Evolutionary conservation across 176 grass and related monocot genomes (phyloP).

Genomic region (Oryza longistaminata): DNA sequence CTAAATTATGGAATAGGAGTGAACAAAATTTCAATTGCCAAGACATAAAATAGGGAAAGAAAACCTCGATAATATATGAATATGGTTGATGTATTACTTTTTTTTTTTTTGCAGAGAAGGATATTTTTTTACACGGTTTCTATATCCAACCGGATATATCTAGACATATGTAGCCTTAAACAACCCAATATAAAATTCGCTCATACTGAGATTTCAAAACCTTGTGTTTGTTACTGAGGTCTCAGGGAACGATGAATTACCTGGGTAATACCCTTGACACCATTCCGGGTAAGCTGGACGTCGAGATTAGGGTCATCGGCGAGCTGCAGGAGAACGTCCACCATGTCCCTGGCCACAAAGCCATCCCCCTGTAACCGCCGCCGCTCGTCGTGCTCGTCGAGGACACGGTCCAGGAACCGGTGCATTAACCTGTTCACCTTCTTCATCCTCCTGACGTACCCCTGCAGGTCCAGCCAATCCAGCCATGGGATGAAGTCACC

Average conservation of each 20-base stretch:
- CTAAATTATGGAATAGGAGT: no score
- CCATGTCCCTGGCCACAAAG: conserved; percentile 61
- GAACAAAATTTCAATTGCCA: no score
- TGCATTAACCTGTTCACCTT: conserved; percentile 47
- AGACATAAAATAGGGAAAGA: no score
- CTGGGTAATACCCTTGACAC: conserved; percentile 70
- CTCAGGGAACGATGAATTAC: background rate
- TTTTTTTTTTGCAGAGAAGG: no score
- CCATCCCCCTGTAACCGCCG: conserved; percentile 30
- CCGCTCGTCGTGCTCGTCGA: conserved; percentile 60
- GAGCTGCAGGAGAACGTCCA: conserved; percentile 66
- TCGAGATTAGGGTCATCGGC: conserved; percentile 53
- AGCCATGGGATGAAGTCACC: conserved; percentile 71
- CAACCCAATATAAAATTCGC: no score
- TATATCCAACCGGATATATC: no score
- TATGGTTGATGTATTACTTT: no score
- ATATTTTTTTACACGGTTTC: no score
- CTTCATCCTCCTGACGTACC: conserved; percentile 76
- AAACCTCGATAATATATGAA: no score
- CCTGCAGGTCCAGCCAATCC: conserved; percentile 60
- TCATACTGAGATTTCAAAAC: no score
- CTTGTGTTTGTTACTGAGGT: no score
- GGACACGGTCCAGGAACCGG: conserved; percentile 61
- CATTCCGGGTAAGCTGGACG: conserved; percentile 48
- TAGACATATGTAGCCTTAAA: no score